These are phyloP conservation scores for Dictyostelium firmibasis DNA, from an alignment of 78 protist genomes.

Conservation along the genomic window DNA sequence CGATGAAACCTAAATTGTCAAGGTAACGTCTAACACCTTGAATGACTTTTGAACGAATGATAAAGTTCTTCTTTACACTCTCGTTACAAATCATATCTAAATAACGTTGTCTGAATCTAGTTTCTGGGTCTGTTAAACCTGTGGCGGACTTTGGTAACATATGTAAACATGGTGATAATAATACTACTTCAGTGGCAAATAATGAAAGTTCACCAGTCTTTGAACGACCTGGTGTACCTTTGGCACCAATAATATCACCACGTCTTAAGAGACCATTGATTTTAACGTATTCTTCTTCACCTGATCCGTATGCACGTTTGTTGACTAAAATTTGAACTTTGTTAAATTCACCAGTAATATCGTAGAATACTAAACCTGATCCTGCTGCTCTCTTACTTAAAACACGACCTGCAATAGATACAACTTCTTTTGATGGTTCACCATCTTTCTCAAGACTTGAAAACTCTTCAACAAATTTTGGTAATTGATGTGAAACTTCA, in stretches of 20 bases:
- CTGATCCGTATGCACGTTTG: neutral
- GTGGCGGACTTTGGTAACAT: conserved; percentile 91
- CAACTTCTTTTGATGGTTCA: conserved; percentile 25
- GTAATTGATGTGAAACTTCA: conserved; percentile 49
- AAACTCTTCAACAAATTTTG: conserved; percentile 84
- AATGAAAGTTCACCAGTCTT: conserved; percentile 98
- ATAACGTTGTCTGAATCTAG: conserved; percentile 96
- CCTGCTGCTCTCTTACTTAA: conserved; percentile 89
- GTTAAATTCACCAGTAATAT: conserved; percentile 88
- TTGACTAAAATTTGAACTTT: conserved; percentile 93
- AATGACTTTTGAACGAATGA: conserved; percentile 90
- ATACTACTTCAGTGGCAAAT: conserved; percentile 81
- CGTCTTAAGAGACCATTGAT: conserved; percentile 85
- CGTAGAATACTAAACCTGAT: conserved; percentile 91
- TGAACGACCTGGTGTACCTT: conserved; percentile 94
- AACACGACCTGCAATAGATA: conserved; percentile 91
- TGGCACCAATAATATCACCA: conserved; percentile 99
- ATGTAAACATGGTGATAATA: conserved; percentile 99
- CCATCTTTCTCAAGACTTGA: conserved; percentile 4
- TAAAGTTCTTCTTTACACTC: conserved; percentile 81
- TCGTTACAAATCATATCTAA: conserved; percentile 97
- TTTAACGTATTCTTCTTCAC: conserved; percentile 80
- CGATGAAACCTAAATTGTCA: conserved; percentile 93
- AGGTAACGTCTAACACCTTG: conserved; percentile 90
- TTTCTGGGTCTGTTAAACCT: conserved; percentile 87